Base-by-base conservation (phyloP, 495 filamentous ascomycete species). In the Emericellopsis terricola region DNA sequence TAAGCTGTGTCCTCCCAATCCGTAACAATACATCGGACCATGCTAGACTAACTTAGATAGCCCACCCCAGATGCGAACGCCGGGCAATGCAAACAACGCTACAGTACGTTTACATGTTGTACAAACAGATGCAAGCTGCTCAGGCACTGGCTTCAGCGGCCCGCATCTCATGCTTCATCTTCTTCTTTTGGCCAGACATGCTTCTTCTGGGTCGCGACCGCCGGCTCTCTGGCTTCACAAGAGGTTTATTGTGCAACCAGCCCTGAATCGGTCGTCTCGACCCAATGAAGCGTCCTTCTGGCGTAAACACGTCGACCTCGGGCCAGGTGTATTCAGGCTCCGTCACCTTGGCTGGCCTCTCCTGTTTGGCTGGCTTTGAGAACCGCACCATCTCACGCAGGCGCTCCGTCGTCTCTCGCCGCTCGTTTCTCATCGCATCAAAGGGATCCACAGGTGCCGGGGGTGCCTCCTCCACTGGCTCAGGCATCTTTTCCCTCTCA, bases 291-390 rank as follows among this genome's bases (percentile, higher is more conserved):
- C 69, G 71, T 1, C 89, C 89, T 28, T 84, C 64, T 0, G 91
- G 89, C 26, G 66, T 81, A 44, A 76, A 92, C 1, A 96, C 70
- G 41, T 96, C 89, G 4, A 99, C 62, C 14, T 70, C 60, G 3
- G 83, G 84, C 49, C 68, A 73, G 15, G 52, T 54, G 2, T 41
- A 39, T 44, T 49, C 39, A 8, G 19, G 29, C 4, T 33, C 30
- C 13, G 36, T 33, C 14, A 26, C n/a, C 21, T 8, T 10, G 13
- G 17, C 24, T 1, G 33, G 33, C 33, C 27, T 19, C 18, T n/a
- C 2, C 19, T 20, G 39, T 37, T 13, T 36, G 18, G 1, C 16
- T 16, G 11, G 28, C 23, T 26, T 26, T n/a, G n/a, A n/a, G n/a
- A n/a, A n/a, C n/a, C n/a, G n/a, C n/a, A n/a, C n/a, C n/a, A n/a